A percentile compares a stretch with the other conserved stretches of the same genome.
Evolutionary conservation across 352 stramenopile genomes (phyloP).

Genomic region (Phytophthora megakarya): DNA sequence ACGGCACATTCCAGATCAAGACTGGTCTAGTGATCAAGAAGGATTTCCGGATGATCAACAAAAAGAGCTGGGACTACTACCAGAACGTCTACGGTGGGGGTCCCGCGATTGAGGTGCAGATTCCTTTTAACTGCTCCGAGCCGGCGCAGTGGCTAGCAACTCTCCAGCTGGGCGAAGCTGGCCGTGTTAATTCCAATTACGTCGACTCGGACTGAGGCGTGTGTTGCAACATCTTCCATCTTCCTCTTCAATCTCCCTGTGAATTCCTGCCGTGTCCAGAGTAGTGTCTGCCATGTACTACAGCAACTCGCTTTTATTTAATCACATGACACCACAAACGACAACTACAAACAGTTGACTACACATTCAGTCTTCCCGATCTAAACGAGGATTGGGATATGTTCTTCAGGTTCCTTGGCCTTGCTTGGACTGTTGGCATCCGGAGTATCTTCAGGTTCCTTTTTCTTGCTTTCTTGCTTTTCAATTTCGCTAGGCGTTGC

Average conservation of each 20-base stretch:
- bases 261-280: constrained; percentile 18
- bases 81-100: constrained; percentile 70
- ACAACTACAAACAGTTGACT: constrained; percentile 16
- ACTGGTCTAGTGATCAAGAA: constrained; percentile 62
- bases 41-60: constrained; percentile 84
- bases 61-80: constrained; percentile 79
- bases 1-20: constrained; percentile 76
- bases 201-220: constrained; percentile 43
- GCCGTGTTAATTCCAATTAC: constrained; percentile 70
- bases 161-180: constrained; percentile 57
- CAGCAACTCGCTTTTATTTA: constrained; percentile 46
- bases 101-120: constrained; percentile 69
- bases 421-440: constrained; percentile 19
- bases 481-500: constrained; percentile 7
- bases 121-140: constrained; percentile 58
- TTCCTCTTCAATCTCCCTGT: constrained; percentile 1
- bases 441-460: constrained; percentile 19
- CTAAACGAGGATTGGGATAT: constrained; percentile 26
- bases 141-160: constrained; percentile 55
- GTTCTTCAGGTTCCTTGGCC: constrained; percentile 12
- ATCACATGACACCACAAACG: constrained; percentile 34
- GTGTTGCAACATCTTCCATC: neutral
- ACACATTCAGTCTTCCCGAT: constrained; percentile 8
- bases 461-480: constrained; percentile 24
- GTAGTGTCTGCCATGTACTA: constrained; percentile 33